Percentiles rank a stretch among this genome's conserved stretches.
These are phyloP conservation scores for Nyssa sinensis DNA, from an alignment of 148 eudicot genomes.

Conservation along the genomic window DNA sequence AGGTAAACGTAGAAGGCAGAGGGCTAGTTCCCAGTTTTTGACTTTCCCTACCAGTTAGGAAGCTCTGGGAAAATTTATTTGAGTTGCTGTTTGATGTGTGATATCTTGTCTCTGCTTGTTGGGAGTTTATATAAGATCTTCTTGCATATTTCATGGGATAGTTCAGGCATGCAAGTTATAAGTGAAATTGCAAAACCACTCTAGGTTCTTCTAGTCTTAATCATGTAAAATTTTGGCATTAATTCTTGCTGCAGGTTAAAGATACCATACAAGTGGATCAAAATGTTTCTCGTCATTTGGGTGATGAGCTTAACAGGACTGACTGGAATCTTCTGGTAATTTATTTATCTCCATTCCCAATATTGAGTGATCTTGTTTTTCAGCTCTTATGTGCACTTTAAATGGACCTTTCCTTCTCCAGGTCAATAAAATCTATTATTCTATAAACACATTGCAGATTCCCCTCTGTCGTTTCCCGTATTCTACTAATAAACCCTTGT, in stretches of 20 bases:
- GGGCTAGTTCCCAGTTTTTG: not conserved
- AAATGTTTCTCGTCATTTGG: conserved; percentile 90
- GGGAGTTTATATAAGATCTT: too few relatives aligned
- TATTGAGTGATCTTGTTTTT: too few relatives aligned
- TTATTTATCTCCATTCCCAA: not conserved
- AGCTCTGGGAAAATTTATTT: conserved; percentile 3
- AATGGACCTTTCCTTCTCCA: too few relatives aligned
- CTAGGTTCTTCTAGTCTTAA: not conserved
- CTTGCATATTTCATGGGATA: not conserved
- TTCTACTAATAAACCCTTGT: too few relatives aligned
- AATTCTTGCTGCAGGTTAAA: conserved; percentile 57
- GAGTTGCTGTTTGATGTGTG: not conserved
- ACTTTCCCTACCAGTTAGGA: not conserved
- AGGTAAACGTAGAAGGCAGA: not conserved
- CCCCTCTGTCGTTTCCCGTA: too few relatives aligned
- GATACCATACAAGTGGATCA: conserved; percentile 93
- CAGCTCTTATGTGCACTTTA: too few relatives aligned
- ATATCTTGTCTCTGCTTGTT: too few relatives aligned
- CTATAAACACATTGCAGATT: too few relatives aligned
- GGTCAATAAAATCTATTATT: too few relatives aligned
- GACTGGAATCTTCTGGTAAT: conserved; percentile 94
- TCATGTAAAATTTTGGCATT: not conserved
- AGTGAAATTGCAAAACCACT: not conserved
- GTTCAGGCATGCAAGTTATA: too few relatives aligned
- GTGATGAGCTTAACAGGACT: conserved; percentile 54